Conservation (phyloP, 192 early-diverging fungal species). For the Entrophospora sp. region DNA sequence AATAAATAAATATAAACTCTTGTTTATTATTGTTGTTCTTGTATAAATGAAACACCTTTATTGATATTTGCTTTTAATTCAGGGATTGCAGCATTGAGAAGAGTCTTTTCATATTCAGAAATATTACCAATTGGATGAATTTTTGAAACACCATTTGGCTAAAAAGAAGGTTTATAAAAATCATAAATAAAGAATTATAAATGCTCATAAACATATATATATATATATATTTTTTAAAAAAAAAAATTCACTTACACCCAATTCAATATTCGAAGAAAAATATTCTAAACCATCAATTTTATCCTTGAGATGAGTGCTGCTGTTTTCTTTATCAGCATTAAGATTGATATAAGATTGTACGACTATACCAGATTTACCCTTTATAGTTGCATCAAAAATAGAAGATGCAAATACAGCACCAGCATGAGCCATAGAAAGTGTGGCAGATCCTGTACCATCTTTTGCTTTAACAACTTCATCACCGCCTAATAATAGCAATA, state of each 20-base stretch:
- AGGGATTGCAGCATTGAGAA: conserved; percentile 71
- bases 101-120: conserved; percentile 78
- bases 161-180: too few relatives aligned
- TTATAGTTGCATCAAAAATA: conserved; percentile 68
- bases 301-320: conserved; percentile 7
- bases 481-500: too few relatives aligned
- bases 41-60: conserved; percentile 57
- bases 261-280: conserved; percentile 72
- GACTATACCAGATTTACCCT: conserved; percentile 72
- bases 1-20: too few relatives aligned
- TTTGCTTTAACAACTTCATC: too few relatives aligned
- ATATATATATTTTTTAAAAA: not conserved
- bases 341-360: conserved; percentile 86
- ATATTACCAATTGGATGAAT: conserved; percentile 72
- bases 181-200: too few relatives aligned
- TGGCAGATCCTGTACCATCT: conserved; percentile 85
- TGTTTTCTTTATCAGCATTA: conserved; percentile 37
- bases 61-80: conserved; percentile 90
- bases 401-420: conserved; percentile 87
- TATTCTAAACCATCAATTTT: conserved; percentile 46
- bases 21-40: too few relatives aligned
- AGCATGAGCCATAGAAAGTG: conserved; percentile 80
- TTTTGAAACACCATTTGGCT: conserved; percentile 83
- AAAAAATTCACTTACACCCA: conserved; percentile 35
- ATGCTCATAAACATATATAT: conserved; percentile 26